A percentile compares a stretch with the other conserved stretches of the same genome.
Evolutionary conservation across 2,329 filamentous ascomycete species (phyloP).

Genomic region (Phaeosphaeriaceae sp.): DNA sequence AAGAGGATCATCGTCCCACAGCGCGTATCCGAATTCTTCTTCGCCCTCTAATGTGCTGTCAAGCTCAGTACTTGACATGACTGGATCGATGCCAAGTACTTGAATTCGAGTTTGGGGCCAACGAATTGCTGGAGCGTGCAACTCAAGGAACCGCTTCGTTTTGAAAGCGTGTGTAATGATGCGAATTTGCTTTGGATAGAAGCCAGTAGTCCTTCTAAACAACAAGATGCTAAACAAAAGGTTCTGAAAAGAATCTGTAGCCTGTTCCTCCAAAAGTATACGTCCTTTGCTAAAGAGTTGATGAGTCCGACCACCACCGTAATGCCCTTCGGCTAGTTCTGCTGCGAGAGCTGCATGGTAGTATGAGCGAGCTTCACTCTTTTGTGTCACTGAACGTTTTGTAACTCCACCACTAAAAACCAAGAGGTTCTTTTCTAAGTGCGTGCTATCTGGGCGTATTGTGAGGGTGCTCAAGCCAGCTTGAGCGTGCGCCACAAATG

Average conservation of each 20-base stretch:
- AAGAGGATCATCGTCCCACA: slow-evolving; percentile 50
- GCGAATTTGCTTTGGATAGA: slow-evolving; percentile 51
- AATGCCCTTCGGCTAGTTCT: slow-evolving; percentile 29
- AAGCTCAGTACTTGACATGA: slow-evolving; percentile 47
- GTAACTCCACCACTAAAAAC: slow-evolving; percentile 73
- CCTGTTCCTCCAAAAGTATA: slow-evolving; percentile 69
- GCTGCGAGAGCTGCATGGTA: slow-evolving; percentile 41
- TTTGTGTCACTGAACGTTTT: slow-evolving; percentile 28
- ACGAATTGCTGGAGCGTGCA: slow-evolving; percentile 50
- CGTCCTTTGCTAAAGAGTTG: slow-evolving; percentile 46
- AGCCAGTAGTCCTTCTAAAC: slow-evolving; percentile 50
- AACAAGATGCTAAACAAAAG: slow-evolving; percentile 75
- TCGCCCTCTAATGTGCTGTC: slow-evolving; percentile 47
- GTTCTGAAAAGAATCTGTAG: slow-evolving; percentile 87
- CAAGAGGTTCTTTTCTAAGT: slow-evolving; percentile 54
- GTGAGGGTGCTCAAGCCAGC: slow-evolving; percentile 65
- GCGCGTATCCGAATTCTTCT: slow-evolving; percentile 43
- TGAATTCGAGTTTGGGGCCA: slow-evolving; percentile 51
- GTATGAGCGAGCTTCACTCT: slow-evolving; percentile 47
- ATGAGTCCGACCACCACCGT: slow-evolving; percentile 29
- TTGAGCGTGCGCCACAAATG: slow-evolving; percentile 77
- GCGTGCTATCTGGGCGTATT: slow-evolving; percentile 51
- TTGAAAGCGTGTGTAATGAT: slow-evolving; percentile 59
- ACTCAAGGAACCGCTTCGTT: slow-evolving; percentile 49
- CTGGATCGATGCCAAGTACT: slow-evolving; percentile 55